A percentile compares a stretch with the other conserved stretches of the same genome.
These are phyloP conservation scores for Saccharomyces hybrid DNA, from an alignment of 1,139 yeast genomes.

Conservation along the genomic window DNA sequence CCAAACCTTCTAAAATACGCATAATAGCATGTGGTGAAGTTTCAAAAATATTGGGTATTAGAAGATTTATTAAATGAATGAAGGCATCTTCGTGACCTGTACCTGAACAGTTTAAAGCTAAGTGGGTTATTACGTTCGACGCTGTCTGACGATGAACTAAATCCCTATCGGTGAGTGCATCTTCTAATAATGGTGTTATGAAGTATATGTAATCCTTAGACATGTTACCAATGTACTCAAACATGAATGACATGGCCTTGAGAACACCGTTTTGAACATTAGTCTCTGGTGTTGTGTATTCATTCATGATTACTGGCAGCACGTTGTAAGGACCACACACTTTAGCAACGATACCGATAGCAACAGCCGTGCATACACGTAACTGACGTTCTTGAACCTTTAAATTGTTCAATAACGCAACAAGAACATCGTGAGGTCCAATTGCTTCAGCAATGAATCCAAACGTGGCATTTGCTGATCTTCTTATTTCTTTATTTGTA, in stretches of 20 bases:
- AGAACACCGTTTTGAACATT: constrained; percentile 95
- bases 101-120: constrained; percentile 76
- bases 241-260: constrained; percentile 86
- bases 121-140: constrained; percentile 75
- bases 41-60: constrained; percentile 81
- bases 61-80: constrained; percentile 63
- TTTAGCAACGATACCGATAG: constrained; percentile 94
- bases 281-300: constrained; percentile 84
- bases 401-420: constrained; percentile 73
- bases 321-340: constrained; percentile 92
- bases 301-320: constrained; percentile 94
- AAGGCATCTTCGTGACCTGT: constrained; percentile 68
- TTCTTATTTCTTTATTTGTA: constrained; percentile 67
- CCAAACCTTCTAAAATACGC: constrained; percentile 75
- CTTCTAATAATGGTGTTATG: constrained; percentile 73
- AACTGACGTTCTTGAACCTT: constrained; percentile 93
- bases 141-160: constrained; percentile 95
- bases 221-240: constrained; percentile 83
- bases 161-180: constrained; percentile 87
- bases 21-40: constrained; percentile 92
- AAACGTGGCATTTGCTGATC: constrained; percentile 85
- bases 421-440: constrained; percentile 93
- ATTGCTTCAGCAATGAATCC: constrained; percentile 88
- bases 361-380: constrained; percentile 96
- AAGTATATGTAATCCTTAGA: constrained; percentile 81